Conservation (phyloP, 1,284 basidiomycete species). For the Apiotrichum veenhuisii region DNA sequence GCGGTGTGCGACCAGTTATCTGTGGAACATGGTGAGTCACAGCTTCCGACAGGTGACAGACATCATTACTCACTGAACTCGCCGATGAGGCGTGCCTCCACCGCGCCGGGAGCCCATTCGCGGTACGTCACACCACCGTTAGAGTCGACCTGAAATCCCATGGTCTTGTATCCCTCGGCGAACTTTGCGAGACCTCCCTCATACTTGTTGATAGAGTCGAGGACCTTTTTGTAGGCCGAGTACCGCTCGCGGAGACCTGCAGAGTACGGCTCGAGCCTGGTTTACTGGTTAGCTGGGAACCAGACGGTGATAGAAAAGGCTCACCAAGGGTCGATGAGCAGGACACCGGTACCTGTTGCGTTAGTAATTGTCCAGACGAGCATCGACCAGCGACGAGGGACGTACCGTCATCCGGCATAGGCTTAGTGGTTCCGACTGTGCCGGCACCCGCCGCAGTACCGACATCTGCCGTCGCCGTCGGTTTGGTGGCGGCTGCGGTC, state of each 20-base stretch:
- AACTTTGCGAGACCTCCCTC: conserved; percentile 90
- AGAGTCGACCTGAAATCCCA: conserved; percentile 71
- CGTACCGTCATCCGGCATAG: conserved; percentile 10
- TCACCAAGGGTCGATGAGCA: conserved; percentile 45
- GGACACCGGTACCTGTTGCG: conserved; percentile 41
- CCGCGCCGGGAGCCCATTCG: conserved; percentile 94
- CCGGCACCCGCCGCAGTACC: too few species aligned
- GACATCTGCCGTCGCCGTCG: too few species aligned
- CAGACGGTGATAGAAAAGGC: conserved; percentile 8
- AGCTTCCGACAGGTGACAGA: neutral
- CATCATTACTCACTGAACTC: conserved; percentile 88
- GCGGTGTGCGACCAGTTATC: conserved; percentile 82
- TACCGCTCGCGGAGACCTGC: conserved; percentile 68
- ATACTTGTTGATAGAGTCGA: conserved; percentile 63
- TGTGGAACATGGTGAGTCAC: conserved; percentile 38
- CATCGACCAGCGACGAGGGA: too few species aligned
- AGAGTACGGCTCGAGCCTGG: conserved; percentile 68
- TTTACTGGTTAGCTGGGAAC: neutral
- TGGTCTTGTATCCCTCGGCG: conserved; percentile 77
- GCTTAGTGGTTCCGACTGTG: neutral
- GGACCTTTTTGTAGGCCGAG: conserved; percentile 68
- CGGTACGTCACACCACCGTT: conserved; percentile 75
- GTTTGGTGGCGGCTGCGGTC: too few species aligned
- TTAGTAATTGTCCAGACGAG: neutral
- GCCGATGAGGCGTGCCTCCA: conserved; percentile 78